Conservation (phyloP, 2,329 filamentous ascomycete genomes). For the Huntiella omanensis region DNA sequence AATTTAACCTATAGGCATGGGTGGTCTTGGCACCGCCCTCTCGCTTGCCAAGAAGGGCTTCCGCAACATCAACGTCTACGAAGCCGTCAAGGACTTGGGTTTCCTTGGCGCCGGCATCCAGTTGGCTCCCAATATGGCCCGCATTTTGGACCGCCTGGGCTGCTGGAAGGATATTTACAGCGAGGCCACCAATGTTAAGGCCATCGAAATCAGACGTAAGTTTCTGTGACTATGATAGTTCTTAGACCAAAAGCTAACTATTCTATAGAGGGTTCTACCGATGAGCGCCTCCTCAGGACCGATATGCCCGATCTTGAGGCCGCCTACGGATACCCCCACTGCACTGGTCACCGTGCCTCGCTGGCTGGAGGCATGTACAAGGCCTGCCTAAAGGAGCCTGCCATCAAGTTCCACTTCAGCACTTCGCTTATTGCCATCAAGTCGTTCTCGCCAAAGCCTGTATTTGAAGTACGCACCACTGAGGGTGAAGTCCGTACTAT, state of each 20-base stretch:
- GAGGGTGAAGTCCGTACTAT: constrained; percentile 34
- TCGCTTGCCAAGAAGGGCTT: constrained; percentile 62
- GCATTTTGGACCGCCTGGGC: constrained; percentile 53
- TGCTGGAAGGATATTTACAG: constrained; percentile 53
- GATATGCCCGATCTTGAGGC: constrained; percentile 46
- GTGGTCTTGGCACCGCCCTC: constrained; percentile 52
- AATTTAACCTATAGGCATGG: constrained; percentile 41
- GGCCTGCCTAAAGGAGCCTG: constrained; percentile 43
- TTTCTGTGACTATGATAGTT: constrained; percentile 3
- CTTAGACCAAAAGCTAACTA: neutral
- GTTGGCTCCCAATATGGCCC: constrained; percentile 63
- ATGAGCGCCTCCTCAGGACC: constrained; percentile 53
- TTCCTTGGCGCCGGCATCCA: constrained; percentile 79
- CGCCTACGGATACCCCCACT: constrained; percentile 58
- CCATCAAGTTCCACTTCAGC: constrained; percentile 51
- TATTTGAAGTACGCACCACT: constrained; percentile 39
- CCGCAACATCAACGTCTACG: constrained; percentile 53
- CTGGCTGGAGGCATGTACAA: constrained; percentile 51
- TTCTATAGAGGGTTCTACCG: constrained; percentile 41
- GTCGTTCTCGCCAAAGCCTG: constrained; percentile 39
- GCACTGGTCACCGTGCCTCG: constrained; percentile 59
- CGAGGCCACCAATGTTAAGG: constrained; percentile 51
- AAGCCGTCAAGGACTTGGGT: constrained; percentile 52
- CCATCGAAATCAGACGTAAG: constrained; percentile 52
- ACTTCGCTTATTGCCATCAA: constrained; percentile 35